phyloP scores from a whole-genome alignment of 1,284 basidiomycete genomes.

The Peniophora sp. region DNA sequence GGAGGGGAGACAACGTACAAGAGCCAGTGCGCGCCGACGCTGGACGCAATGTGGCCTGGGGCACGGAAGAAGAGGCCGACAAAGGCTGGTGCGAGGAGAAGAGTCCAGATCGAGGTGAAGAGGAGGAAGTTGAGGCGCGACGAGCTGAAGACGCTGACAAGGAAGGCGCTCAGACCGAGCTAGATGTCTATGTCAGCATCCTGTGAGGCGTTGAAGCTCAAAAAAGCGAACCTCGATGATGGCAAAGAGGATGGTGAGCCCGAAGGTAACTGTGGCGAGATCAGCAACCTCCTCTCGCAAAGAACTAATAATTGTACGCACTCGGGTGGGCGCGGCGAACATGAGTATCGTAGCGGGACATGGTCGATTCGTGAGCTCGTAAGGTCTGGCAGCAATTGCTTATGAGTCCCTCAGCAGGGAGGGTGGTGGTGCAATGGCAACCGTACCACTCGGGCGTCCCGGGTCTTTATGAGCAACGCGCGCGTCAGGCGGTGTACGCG shows the following conservation, averaged over 20 bases:
- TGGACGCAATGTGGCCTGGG: constrained; percentile 41
- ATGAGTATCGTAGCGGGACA: constrained; percentile 21
- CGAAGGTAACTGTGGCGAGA: constrained; percentile 37
- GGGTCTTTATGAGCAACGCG: too few species aligned
- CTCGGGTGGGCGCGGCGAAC: constrained; percentile 46
- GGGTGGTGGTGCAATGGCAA: too few species aligned
- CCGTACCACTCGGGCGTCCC: too few species aligned
- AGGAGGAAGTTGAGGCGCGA: constrained; percentile 55
- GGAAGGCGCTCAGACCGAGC: constrained; percentile 64
- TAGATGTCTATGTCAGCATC: constrained; percentile 16
- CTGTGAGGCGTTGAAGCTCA: neutral
- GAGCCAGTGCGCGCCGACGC: constrained; percentile 52
- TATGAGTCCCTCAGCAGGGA: too few species aligned
- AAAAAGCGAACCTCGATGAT: constrained; percentile 43
- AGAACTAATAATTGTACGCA: constrained; percentile 21
- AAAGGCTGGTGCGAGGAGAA: constrained; percentile 45
- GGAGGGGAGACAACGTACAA: constrained; percentile 38
- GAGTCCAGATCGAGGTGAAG: constrained; percentile 65
- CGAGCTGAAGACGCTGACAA: constrained; percentile 47
- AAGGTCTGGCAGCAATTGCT: neutral
- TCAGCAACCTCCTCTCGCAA: constrained; percentile 2
- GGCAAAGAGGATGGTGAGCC: constrained; percentile 45
- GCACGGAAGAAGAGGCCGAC: constrained; percentile 45
- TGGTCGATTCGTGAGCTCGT: neutral
- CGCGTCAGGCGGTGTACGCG: too few species aligned